phyloP scores from a whole-genome alignment of 2,329 filamentous ascomycete species.

The Neopestalotiopsis sp. region DNA sequence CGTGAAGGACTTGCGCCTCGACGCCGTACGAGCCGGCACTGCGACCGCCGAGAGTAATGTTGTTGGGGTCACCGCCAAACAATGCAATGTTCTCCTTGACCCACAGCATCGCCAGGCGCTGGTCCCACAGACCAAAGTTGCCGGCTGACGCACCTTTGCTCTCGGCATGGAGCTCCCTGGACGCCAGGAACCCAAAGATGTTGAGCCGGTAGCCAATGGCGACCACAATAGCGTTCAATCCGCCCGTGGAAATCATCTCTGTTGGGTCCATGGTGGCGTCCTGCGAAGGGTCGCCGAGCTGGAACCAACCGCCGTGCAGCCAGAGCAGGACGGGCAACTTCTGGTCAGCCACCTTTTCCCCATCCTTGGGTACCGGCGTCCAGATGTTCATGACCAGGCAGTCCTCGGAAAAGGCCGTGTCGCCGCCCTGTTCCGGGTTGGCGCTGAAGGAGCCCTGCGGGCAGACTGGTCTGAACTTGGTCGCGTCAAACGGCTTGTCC shows the following conservation, averaged over 20 bases:
- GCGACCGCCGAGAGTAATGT: slow-evolving; percentile 55
- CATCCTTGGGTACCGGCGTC: slow-evolving; percentile 24
- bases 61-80: slow-evolving; percentile 57
- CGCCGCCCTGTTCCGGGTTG: slow-evolving; percentile 26
- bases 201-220: slow-evolving; percentile 59
- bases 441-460: slow-evolving; percentile 43
- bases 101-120: slow-evolving; percentile 56
- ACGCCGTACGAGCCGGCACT: slow-evolving; percentile 59
- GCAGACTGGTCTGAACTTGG: slow-evolving; percentile 39
- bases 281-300: slow-evolving; percentile 49
- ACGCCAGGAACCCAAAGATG: slow-evolving; percentile 67
- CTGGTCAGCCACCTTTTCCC: not conserved
- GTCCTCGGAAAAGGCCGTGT: slow-evolving; percentile 30
- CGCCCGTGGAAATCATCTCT: slow-evolving; percentile 44
- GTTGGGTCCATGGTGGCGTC: slow-evolving; percentile 48
- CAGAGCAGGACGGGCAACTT: slow-evolving; percentile 45
- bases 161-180: slow-evolving; percentile 34
- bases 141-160: slow-evolving; percentile 57
- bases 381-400: slow-evolving; percentile 34
- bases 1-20: slow-evolving; percentile 47
- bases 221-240: slow-evolving; percentile 44
- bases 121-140: slow-evolving; percentile 62
- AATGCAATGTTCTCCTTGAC: slow-evolving; percentile 57
- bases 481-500: slow-evolving; percentile 31
- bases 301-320: slow-evolving; percentile 53